These are phyloP conservation scores for Jamesozyma gamospora DNA, from an alignment of 805 yeast genomes.

Conservation along the genomic window DNA sequence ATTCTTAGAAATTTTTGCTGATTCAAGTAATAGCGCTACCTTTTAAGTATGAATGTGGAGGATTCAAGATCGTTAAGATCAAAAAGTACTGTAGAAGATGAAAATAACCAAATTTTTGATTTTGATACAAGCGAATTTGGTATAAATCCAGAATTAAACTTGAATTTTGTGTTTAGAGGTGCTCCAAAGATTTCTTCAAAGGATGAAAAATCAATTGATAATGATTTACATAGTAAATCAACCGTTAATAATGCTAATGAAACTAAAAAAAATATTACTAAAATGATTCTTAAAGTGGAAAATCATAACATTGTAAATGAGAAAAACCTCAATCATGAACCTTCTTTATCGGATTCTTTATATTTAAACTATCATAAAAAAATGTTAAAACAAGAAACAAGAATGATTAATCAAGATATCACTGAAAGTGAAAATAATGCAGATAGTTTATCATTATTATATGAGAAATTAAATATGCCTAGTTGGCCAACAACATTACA, in stretches of 20 bases:
- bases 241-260: constrained; percentile 2
- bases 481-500: constrained; percentile 42
- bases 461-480: constrained; percentile 35
- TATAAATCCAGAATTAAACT: constrained; percentile 11
- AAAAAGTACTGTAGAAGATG: constrained; percentile 5
- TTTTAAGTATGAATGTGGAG: no score
- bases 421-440: constrained; percentile 42
- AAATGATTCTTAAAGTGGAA: constrained; percentile 17
- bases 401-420: constrained; percentile 45
- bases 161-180: constrained; percentile 9
- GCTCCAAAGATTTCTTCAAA: neutral
- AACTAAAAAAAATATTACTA: constrained; percentile 10
- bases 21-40: neutral
- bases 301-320: constrained; percentile 4
- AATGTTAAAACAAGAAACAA: constrained; percentile 55
- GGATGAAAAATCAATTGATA: neutral
- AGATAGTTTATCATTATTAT: constrained; percentile 36
- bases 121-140: constrained; percentile 28
- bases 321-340: no score
- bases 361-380: constrained; percentile 43
- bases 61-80: constrained; percentile 11
- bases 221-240: no score
- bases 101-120: constrained; percentile 25
- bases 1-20: no score
- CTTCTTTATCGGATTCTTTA: constrained; percentile 38